Base-by-base conservation (phyloP, 495 filamentous ascomycete species). In the Tuber microsphaerosporum region DNA sequence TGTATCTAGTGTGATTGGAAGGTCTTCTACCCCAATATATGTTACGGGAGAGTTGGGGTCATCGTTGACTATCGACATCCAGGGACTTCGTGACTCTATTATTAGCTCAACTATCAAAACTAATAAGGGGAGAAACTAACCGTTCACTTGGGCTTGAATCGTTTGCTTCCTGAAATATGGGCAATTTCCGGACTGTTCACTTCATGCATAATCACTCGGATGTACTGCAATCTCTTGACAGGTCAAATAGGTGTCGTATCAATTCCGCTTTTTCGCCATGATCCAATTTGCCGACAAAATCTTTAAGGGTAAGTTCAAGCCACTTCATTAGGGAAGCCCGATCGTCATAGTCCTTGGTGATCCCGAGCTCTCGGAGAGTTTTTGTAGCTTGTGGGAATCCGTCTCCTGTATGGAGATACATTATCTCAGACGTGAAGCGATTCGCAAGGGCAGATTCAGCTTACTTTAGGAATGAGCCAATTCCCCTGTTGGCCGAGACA, bases 251-350 rank as follows among this genome's bases (percentile, higher is more conserved):
- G 10, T 69, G 31, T 45, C 68, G 22, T 45, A 79, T n/a, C 26
- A 79, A 42, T 17, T 46, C 46, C n/a, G 7, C 8, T 37, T 69
- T 79, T 72, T 72, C 70, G 17, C 17, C 26, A 39, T 71, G 44
- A 43, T 43, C 26, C 17, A 79, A 44, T 56, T 17, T 65, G 26
- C 79, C 70, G 10, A 73, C 70, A 71, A 79, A 79, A 26, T 26
- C 70, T 41, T 48, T 73, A 42, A 43, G 42, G 61, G 77, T 79
- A 26, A 48, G 39, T 22, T 73, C 73, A 17, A 79, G 77, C 77
- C 77, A 79, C 37, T n/a, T 48, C 22, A 75, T 65, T 43, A 79
- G 46, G 41, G 22, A 22, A 46, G 7, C 14, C 17, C 70, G n/a
- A 9, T 20, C 20, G 26, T 75, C 76, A 31, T 68, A 70, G 48